A percentile compares a stretch with the other conserved stretches of the same genome.
phyloP scores from a whole-genome alignment of 2,329 filamentous ascomycete species.

The Phaeosphaeria sp. region DNA sequence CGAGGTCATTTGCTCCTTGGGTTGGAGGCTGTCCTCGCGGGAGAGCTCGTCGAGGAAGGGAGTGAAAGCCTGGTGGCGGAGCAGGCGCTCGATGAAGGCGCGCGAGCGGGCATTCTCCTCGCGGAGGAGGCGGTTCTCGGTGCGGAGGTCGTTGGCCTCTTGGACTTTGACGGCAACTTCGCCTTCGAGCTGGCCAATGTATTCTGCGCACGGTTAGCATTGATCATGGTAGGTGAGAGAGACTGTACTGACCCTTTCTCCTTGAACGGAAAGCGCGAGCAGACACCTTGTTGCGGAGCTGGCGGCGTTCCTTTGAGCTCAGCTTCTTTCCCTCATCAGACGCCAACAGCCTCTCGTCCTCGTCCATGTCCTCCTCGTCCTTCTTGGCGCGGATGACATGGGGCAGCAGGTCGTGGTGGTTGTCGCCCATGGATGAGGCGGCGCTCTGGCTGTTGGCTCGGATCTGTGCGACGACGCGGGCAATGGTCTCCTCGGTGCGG shows the following conservation, averaged over 20 bases:
- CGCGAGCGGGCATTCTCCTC: conserved; percentile 88
- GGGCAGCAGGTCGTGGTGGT: conserved; percentile 57
- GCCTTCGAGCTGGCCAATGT: conserved; percentile 90
- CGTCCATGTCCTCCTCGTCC: conserved; percentile 98
- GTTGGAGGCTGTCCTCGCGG: conserved; percentile 44
- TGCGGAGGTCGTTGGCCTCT: conserved; percentile 80
- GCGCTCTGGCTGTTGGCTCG: conserved; percentile 68
- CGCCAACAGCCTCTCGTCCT: conserved; percentile 91
- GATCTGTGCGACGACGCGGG: conserved; percentile 91
- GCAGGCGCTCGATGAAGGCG: conserved; percentile 79
- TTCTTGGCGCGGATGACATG: conserved; percentile 81
- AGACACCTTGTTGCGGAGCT: conserved; percentile 98
- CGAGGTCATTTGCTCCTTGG: conserved; percentile 37
- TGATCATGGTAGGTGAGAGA: background rate
- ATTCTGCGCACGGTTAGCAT: conserved; percentile 74
- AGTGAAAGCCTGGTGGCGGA: conserved; percentile 57
- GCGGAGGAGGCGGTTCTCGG: conserved; percentile 79
- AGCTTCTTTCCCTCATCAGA: conserved; percentile 99
- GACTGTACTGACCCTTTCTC: conserved; percentile 79
- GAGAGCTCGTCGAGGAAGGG: conserved; percentile 55
- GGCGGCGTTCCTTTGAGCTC: conserved; percentile 95
- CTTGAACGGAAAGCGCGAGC: conserved; percentile 97
- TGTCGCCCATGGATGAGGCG: conserved; percentile 61
- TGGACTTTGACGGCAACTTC: conserved; percentile 85
- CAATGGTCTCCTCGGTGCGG: conserved; percentile 83